Evolutionary conservation across 371 early-diverging fungal genomes (phyloP).

Genomic region (Dichotomocladium elegans): DNA sequence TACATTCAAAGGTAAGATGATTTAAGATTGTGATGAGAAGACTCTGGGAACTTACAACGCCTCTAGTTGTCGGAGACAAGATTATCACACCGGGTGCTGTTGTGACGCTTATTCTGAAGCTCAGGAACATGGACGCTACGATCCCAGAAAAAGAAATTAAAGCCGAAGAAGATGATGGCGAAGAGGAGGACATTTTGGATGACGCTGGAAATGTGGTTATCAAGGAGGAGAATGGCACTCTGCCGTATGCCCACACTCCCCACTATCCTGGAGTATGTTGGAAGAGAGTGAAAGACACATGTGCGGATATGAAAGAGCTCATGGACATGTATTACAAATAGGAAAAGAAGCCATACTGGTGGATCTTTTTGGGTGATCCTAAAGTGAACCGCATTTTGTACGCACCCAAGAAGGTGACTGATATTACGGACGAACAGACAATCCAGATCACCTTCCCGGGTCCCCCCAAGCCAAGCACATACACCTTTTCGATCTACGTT

Average conservation of each 20-base stretch:
- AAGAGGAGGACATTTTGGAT: conserved; percentile 30
- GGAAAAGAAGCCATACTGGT: conserved; percentile 88
- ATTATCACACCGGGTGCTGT: conserved; percentile 77
- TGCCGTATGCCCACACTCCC: conserved; percentile 62
- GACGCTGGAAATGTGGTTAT: conserved; percentile 33
- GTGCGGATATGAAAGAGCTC: no score
- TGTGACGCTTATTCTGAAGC: conserved; percentile 70
- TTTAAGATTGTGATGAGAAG: no score
- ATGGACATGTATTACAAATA: neutral
- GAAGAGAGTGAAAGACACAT: neutral
- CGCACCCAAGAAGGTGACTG: conserved; percentile 74
- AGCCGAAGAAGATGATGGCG: conserved; percentile 24
- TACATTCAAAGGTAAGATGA: conserved; percentile 62
- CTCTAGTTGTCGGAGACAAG: conserved; percentile 69
- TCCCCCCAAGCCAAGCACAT: conserved; percentile 82
- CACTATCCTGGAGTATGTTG: conserved; percentile 50
- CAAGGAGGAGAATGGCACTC: conserved; percentile 32
- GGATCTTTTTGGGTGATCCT: conserved; percentile 87
- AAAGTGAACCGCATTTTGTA: conserved; percentile 80
- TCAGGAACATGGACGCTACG: conserved; percentile 33
- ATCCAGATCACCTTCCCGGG: conserved; percentile 91
- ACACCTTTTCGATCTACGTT: conserved; percentile 78
- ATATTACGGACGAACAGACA: conserved; percentile 66
- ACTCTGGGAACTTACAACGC: neutral
- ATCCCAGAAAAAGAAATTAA: conserved; percentile 18